Base-by-base conservation (phyloP, 2,329 filamentous ascomycete species). In the Fusarium verticillioides region DNA sequence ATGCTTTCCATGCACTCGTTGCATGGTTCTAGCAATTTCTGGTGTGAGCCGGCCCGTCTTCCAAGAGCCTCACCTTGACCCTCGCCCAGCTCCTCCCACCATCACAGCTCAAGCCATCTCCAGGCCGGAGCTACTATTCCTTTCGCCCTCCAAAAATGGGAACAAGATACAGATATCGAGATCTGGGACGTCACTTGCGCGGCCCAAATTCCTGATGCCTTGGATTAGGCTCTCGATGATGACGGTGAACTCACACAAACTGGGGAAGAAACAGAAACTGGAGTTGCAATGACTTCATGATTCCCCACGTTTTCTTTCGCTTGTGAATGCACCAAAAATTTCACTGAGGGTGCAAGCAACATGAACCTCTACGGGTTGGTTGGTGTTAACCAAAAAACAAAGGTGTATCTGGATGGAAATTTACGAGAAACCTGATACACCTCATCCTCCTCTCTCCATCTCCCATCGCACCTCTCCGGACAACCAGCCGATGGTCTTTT, bases 11-110 rank as follows among this genome's bases (percentile, higher is more conserved):
- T 74, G 67, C 67, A 69, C 56, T 23, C 47, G 28, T 69, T 60
- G 42, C 69, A 72, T 68, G 70, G 57, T 73, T 72, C 70, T 72
- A 69, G 70, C 66, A 69, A 47, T 61, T 72, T 72, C 70, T 73
- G 67, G 66, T 67, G 63, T 70, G 30, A 72, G 52, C 75, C 75
- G 73, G 75, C 69, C 75, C 75, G 75, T 75, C 70, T 77, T 57
- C 66, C 64, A 71, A 57, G 60, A 44, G 58, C 64, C 63, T 63
- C 66, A 64, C 53, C 37, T 26, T 57, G 18, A 52, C 49, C n/a
- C 32, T 50, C 49, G 12, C 62, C n/a, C 47, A 58, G 72, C 74
- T 72, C 72, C 70, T 70, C 65, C 53, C 64, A 67, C 64, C 64
- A 50, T 67, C 53, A 64, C 53, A 65, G 40, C 42, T 37, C 47